Base-by-base conservation (phyloP, 106 monocot genomes). In the Dioscorea alata region DNA sequence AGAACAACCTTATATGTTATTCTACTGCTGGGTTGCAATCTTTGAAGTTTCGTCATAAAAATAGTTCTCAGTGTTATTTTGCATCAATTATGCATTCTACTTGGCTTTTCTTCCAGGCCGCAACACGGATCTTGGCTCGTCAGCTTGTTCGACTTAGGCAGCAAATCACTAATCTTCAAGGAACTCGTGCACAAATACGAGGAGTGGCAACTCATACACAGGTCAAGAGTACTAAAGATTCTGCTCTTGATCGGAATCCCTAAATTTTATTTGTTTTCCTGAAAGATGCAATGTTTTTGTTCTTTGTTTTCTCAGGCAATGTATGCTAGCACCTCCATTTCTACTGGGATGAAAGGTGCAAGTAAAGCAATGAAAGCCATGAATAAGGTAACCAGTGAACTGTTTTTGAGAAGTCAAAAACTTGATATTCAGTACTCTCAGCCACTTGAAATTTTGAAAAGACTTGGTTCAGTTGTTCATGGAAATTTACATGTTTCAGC, bases 331-430 rank as follows among this genome's bases (percentile, higher is more conserved):
- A 99, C 99, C 78, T 99, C 99, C 54, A 93, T 99, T 73, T 99
- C 93, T 79, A 79, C 76, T 65, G 99, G 99, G 67, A 99, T 99
- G 99, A 99, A 93, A 72, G 93, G 99, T 59, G 99, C 99, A 69
- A 99, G 87, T 73, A 99, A 93, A 81, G 93, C 93, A 63, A 99
- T 99, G 99, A 80, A 86, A 60, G 87, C 99, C 49, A 93, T 99
- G 99, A 99, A 99, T 64, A 92, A 93, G 83, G 99, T 99, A 79
- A 62, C 19, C 17, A 51, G 4, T 17, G 12, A 51, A 13, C 51
- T 13, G 12, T 13, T 2, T 13, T 1, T 51, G 1, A 13, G 51
- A 17, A 12, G 4, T 12, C 0, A 13, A 13, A 51, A 51, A 17
- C 51, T 51, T 51, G 4, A 51, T 51, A 51, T 12, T 17, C 4